These are phyloP conservation scores for Tagetes patula DNA, from an alignment of 129 eudicot genomes.

Conservation along the genomic window DNA sequence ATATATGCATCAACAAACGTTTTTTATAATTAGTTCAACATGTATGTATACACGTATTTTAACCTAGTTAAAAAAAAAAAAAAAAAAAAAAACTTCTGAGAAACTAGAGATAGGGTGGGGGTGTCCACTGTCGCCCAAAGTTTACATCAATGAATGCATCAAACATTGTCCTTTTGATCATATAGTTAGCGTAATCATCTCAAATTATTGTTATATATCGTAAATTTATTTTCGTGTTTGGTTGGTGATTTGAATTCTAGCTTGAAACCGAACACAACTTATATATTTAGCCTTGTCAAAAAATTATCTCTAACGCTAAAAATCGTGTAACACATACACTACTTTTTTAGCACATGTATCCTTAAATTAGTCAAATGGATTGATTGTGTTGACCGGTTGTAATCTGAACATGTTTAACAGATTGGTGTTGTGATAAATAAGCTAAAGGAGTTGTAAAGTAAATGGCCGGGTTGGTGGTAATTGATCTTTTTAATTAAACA, in stretches of 20 bases:
- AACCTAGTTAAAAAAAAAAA: background rate
- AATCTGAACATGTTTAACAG: background rate
- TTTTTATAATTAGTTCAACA: too few species aligned
- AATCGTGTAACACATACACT: too few species aligned
- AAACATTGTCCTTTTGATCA: background rate
- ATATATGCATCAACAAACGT: too few species aligned
- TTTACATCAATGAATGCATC: background rate
- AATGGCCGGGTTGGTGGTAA: background rate
- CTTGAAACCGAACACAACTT: background rate
- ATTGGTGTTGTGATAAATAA: background rate
- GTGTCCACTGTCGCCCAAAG: background rate
- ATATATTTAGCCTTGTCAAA: background rate
- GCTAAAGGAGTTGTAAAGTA: background rate
- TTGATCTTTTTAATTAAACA: background rate
- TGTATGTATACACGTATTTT: too few species aligned
- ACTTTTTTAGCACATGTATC: background rate
- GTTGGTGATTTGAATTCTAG: background rate
- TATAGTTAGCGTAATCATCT: background rate
- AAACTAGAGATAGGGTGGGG: too few species aligned
- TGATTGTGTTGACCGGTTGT: background rate
- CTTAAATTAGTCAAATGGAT: background rate
- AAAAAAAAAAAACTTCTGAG: background rate
- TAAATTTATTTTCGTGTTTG: background rate
- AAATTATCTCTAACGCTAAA: too few species aligned
- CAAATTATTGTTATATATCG: background rate